These are phyloP conservation scores for Alternaria alternata DNA, from an alignment of 2,329 filamentous ascomycete species.

Conservation along the genomic window DNA sequence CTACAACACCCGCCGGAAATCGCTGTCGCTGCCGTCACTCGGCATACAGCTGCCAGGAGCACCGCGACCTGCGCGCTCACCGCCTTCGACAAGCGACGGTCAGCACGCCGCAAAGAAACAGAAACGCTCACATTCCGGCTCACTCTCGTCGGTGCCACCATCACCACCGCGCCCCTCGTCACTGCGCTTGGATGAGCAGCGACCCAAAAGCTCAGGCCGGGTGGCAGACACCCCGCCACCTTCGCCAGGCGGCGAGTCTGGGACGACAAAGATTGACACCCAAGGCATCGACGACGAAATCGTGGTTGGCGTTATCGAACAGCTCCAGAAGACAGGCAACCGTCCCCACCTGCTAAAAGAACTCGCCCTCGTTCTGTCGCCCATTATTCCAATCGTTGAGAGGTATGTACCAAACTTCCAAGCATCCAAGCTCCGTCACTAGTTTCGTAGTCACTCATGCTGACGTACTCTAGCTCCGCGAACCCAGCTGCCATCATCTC, in stretches of 20 bases:
- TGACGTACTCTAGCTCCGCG: conserved; percentile 73
- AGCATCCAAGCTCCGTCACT: conserved; percentile 24
- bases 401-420: conserved; percentile 70
- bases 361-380: conserved; percentile 79
- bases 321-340: conserved; percentile 89
- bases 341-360: conserved; percentile 95
- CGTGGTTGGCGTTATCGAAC: conserved; percentile 86
- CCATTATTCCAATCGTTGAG: conserved; percentile 82
- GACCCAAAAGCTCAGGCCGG: conserved; percentile 55
- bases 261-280: conserved; percentile 71
- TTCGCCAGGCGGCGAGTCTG: conserved; percentile 67
- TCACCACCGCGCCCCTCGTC: conserved; percentile 57
- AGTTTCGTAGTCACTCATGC: conserved; percentile 41
- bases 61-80: conserved; percentile 63
- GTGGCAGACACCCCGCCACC: conserved; percentile 78
- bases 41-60: conserved; percentile 79
- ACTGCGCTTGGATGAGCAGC: conserved; percentile 57
- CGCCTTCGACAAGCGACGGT: conserved; percentile 64
- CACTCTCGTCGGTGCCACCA: conserved; percentile 51
- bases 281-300: conserved; percentile 93
- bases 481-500: conserved; percentile 96
- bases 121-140: conserved; percentile 76
- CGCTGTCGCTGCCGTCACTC: conserved; percentile 87
- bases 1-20: conserved; percentile 97
- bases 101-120: conserved; percentile 66